phyloP scores from a whole-genome alignment of 495 filamentous ascomycete species.

The Hyaloscypha variabilis region DNA sequence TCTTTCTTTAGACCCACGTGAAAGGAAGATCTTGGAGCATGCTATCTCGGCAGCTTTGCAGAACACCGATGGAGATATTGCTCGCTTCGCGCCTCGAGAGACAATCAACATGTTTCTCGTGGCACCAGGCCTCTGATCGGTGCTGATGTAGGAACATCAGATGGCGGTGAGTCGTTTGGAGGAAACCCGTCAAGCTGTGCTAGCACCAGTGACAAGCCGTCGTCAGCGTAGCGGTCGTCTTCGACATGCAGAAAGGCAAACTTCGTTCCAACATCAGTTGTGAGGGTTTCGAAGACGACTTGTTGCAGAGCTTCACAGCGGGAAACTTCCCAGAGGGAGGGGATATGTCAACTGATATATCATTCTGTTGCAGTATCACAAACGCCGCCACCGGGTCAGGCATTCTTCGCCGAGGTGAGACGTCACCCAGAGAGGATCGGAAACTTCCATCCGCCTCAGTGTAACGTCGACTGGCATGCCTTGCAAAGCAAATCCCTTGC shows the following conservation, averaged over 20 bases:
- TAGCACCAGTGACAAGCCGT: background rate
- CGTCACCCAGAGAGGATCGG: background rate
- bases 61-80: slow-evolving; percentile 2
- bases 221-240: background rate
- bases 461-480: background rate
- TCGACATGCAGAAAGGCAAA: background rate
- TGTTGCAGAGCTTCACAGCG: background rate
- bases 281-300: background rate
- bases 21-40: background rate
- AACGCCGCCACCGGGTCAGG: background rate
- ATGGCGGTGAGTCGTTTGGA: background rate
- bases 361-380: background rate
- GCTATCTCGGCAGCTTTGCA: slow-evolving; percentile 5
- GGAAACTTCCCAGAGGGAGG: background rate
- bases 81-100: background rate
- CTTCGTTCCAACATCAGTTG: background rate
- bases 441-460: background rate
- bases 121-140: background rate
- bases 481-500: too few relatives aligned
- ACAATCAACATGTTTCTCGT: slow-evolving; percentile 2
- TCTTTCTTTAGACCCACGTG: background rate
- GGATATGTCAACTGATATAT: background rate
- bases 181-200: background rate
- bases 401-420: background rate
- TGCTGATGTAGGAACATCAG: background rate